Evolutionary conservation across 768 basidiomycete species (phyloP), one percentile per base, ranked within the genome.

Genomic region (Lactarius quietus): DNA sequence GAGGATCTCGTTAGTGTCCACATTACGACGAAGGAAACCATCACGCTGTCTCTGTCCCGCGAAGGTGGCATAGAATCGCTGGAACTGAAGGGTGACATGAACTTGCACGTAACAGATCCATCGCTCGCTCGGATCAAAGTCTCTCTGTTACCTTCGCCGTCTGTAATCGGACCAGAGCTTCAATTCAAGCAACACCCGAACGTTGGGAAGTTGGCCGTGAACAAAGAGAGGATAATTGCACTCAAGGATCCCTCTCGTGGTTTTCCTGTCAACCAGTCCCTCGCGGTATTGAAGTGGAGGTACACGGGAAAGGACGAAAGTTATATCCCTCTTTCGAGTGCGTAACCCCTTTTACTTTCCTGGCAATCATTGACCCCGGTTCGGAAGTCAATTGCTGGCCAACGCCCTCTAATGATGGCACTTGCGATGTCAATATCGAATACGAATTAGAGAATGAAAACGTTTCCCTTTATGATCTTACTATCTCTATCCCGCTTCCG

Each of bases 181-280:
- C 94, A 96, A 75, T 97, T 96, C 84, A 98, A 98, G 77, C 94
- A 97, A 70, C 97, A 98, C 72, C 96, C 96, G 8, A 89, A 97
- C 65, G 91, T 98, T 17, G 90, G 87, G 65, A 96, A 94, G 77
- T 93, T 95, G 66, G 80, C 78, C 0, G 85, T 88, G 14, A 84
- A 85, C 65, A 78, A 79, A 75, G 89, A 84, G 3, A 81, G 90
- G 43, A 75, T 88, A 23, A 81, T 98, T 48, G 87, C 88, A 0
- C 79, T 98, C 68, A 97, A 95, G 77, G 95, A 98, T 73, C 73
- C 89, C 3, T 83, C 86, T 45, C 82, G 87, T 69, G 79, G 85
- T 7, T 98, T 98, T 84, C 96, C 94, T 1, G 88, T 98, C 45
- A 87, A 88, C 12, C 92, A 95, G 69, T 83, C 87, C 48, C 78